phyloP scores from a whole-genome alignment of 2,329 filamentous ascomycete genomes.

The Epichloe hybrida region DNA sequence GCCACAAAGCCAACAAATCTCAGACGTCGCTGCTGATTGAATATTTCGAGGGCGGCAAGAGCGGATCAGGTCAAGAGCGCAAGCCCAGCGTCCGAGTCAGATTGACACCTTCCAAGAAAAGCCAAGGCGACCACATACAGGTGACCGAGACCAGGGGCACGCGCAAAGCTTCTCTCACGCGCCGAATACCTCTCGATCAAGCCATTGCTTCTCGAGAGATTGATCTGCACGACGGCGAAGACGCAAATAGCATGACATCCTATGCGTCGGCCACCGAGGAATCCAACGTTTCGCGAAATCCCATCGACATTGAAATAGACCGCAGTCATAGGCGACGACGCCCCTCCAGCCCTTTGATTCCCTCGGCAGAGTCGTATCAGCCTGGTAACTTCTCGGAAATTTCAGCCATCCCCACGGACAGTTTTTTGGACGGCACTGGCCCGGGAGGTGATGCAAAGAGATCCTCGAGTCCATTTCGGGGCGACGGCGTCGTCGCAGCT shows the following conservation, averaged over 20 bases:
- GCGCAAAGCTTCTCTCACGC: constrained; percentile 47
- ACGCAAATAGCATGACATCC: constrained; percentile 55
- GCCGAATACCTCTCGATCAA: constrained; percentile 40
- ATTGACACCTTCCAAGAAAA: constrained; percentile 65
- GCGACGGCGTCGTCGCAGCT: constrained; percentile 24
- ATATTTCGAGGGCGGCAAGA: constrained; percentile 77
- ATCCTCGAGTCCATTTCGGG: constrained; percentile 29
- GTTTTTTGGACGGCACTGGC: constrained; percentile 49
- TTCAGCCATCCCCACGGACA: constrained; percentile 58
- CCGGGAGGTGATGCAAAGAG: constrained; percentile 26
- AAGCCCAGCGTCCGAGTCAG: constrained; percentile 69
- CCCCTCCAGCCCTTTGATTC: constrained; percentile 55
- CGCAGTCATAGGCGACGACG: constrained; percentile 42
- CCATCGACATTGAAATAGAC: constrained; percentile 83
- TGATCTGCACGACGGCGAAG: constrained; percentile 37
- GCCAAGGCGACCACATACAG: constrained; percentile 63
- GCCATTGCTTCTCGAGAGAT: constrained; percentile 25
- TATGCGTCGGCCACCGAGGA: constrained; percentile 69
- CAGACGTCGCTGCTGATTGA: constrained; percentile 90
- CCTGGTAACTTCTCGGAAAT: constrained; percentile 67
- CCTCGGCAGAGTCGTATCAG: constrained; percentile 45
- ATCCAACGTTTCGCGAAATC: constrained; percentile 62
- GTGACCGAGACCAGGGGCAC: constrained; percentile 69
- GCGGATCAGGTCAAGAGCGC: constrained; percentile 43
- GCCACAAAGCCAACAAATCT: constrained; percentile 47